Evolutionary conservation across 495 filamentous ascomycete genomes (phyloP), one percentile per base, ranked within the genome.

Genomic region (Tuber magnatum): DNA sequence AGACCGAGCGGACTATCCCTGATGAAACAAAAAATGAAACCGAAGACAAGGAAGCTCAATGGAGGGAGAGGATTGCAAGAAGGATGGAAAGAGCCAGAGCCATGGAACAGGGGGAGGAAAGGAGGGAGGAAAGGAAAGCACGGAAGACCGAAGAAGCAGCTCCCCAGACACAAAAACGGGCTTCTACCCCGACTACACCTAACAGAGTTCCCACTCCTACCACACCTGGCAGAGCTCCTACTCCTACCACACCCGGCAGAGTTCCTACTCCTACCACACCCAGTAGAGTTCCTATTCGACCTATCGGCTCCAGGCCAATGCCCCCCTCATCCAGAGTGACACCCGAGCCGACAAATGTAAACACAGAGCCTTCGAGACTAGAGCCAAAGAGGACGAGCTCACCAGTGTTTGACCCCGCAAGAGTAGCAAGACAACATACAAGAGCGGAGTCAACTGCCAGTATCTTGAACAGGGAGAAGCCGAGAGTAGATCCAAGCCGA

Each of bases 401-500:
- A 16, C 69, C 69, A 1, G 28, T 71, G 39, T n/a, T 20, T 65
- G 56, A 65, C 10, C 69, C 77, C 40, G 16, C 61, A 18, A 74
- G 76, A 43, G 76, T 75, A 24, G 18, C 48, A 16, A 68, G 77
- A 24, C 77, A 79, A 65, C 56, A 65, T 61, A 75, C 73, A 24
- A 74, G 76, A 38, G 73, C 56, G 56, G 77, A 79, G 35, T 65
- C 56, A 35, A 65, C 56, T 20, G 56, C 56, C 56, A 65, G 28
- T 65, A 32, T 65, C 56, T 18, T 65, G 28, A 65, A 65, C 14
- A 65, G 56, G 28, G 56, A 65, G 28, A 65, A 20, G 14, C 56
- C 56, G 6, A 65, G 56, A 35, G 56, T 35, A 14, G 56, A 65
- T 14, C 56, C 56, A 18, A 65, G 28, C 28, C 56, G 56, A 35